Conservation (phyloP, 345 rosid genomes). For the Salix caprea region DNA sequence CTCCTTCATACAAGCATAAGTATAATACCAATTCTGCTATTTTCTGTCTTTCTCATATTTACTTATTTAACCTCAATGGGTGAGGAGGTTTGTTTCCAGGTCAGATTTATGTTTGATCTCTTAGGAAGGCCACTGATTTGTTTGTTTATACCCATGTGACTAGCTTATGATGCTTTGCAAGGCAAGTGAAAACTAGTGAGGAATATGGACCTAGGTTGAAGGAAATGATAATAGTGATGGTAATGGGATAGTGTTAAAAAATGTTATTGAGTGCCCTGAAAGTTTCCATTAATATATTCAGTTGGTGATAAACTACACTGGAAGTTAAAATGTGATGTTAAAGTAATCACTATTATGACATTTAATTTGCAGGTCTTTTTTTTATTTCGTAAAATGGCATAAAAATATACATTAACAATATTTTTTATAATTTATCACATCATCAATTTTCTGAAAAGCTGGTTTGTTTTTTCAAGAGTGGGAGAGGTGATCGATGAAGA, state of each 20-base stretch:
- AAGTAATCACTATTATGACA: neutral
- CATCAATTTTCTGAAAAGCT: neutral
- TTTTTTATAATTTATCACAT: neutral
- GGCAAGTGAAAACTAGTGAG: neutral
- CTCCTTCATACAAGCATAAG: neutral
- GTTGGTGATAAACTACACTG: neutral
- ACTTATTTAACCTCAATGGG: neutral
- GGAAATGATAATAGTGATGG: neutral
- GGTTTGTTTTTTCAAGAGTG: constrained; percentile 33
- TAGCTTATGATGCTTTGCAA: neutral
- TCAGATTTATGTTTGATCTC: neutral
- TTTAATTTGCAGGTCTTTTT: neutral
- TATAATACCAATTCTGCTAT: neutral
- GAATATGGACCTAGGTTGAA: neutral
- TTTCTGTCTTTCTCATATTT: neutral
- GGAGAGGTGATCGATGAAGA: constrained; percentile 92
- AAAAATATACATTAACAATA: neutral
- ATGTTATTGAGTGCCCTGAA: neutral
- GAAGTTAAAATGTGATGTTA: neutral
- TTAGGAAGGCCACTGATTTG: neutral
- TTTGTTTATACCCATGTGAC: neutral
- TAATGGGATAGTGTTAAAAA: neutral
- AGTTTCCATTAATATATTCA: neutral
- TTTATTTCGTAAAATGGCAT: no score
- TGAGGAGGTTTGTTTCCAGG: neutral